Evolutionary conservation across 2,329 filamentous ascomycete species (phyloP).

Genomic region (Daldinia sp.): DNA sequence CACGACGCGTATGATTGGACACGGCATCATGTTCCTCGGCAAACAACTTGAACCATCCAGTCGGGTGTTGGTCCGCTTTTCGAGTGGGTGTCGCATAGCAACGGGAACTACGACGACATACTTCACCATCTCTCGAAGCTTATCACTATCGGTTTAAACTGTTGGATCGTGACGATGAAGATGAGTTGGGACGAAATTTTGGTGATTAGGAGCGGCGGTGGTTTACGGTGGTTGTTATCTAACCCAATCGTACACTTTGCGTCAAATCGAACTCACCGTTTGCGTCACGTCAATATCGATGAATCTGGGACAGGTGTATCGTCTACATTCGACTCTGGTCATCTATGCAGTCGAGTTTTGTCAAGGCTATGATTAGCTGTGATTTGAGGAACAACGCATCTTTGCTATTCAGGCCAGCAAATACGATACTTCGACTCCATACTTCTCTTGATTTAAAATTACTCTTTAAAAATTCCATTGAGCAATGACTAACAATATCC

Average conservation of each 20-base stretch:
- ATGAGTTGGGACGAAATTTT: neutral
- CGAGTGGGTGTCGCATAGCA: conserved; percentile 9
- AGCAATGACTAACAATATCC: conserved; percentile 32
- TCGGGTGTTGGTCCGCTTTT: conserved; percentile 14
- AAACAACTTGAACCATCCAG: conserved; percentile 7
- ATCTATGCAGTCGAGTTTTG: neutral
- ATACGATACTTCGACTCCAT: neutral
- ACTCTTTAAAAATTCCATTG: no score
- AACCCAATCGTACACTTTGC: neutral
- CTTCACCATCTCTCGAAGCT: neutral
- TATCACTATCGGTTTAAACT: neutral
- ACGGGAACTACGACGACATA: neutral
- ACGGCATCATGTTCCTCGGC: conserved; percentile 18
- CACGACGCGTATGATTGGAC: conserved; percentile 31
- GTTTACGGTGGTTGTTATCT: neutral
- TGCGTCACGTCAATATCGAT: neutral
- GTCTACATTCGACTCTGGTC: neutral
- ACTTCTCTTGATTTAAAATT: neutral
- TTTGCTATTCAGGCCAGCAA: neutral
- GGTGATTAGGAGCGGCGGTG: neutral
- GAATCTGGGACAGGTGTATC: neutral
- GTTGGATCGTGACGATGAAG: neutral
- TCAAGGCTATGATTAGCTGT: neutral
- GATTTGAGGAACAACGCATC: neutral
- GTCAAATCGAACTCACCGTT: neutral